Evolutionary conservation across 2,329 filamentous ascomycete genomes (phyloP).

Genomic region (Colletotrichum filicis): DNA sequence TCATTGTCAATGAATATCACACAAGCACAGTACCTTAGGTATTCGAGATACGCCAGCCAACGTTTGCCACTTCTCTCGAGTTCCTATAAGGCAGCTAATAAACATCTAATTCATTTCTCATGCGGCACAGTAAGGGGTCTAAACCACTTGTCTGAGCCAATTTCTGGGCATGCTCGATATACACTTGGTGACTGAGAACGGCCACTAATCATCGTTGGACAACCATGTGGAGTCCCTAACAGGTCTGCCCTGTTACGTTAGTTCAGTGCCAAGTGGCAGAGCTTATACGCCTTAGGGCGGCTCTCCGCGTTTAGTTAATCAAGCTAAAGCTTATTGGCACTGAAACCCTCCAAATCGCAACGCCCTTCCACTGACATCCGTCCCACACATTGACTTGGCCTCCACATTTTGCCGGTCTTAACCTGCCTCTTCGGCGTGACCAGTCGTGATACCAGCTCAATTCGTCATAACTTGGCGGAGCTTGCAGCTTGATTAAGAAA

Average conservation of each 20-base stretch:
- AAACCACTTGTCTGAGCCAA: too few species aligned
- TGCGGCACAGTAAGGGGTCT: too few species aligned
- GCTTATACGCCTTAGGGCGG: conserved; percentile 6
- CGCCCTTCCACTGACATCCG: conserved; percentile 24
- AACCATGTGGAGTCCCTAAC: too few species aligned
- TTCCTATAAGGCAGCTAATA: too few species aligned
- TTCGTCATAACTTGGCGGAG: not conserved
- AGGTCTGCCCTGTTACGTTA: not conserved
- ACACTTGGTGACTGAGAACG: too few species aligned
- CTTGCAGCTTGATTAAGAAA: not conserved
- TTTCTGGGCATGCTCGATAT: too few species aligned
- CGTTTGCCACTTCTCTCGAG: too few species aligned
- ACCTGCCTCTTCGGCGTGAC: not conserved
- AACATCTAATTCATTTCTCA: too few species aligned
- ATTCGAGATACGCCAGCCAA: too few species aligned
- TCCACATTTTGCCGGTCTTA: not conserved
- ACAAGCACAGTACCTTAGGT: too few species aligned
- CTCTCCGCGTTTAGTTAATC: not conserved
- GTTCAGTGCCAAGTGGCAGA: not conserved
- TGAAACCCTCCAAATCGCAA: not conserved
- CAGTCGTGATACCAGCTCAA: not conserved
- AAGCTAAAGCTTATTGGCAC: not conserved
- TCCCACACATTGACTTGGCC: not conserved
- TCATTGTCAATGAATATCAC: not conserved
- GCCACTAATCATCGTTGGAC: too few species aligned